These are phyloP conservation scores for Paraphoma sp. DNA, from an alignment of 2,329 filamentous ascomycete species.

Conservation along the genomic window DNA sequence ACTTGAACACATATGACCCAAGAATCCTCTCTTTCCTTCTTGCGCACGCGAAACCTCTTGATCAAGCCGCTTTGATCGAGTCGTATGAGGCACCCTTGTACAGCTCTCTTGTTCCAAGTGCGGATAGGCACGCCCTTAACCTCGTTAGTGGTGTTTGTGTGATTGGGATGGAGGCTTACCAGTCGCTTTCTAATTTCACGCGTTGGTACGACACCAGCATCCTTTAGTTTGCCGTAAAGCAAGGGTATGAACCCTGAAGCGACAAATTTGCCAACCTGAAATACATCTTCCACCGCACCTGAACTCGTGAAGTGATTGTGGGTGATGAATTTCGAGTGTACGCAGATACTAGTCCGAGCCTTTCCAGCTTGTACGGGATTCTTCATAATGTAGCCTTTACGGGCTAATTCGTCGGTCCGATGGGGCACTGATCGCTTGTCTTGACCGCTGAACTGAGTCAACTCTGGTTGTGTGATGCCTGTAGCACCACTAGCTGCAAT, in stretches of 20 bases:
- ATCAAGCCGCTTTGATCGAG: slow-evolving; percentile 50
- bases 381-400: slow-evolving; percentile 69
- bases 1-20: slow-evolving; percentile 50
- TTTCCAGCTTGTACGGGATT: slow-evolving; percentile 47
- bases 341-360: slow-evolving; percentile 63
- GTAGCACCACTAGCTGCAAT: slow-evolving; percentile 62
- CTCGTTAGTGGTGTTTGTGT: slow-evolving; percentile 17
- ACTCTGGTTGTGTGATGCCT: slow-evolving; percentile 65
- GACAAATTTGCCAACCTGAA: slow-evolving; percentile 50
- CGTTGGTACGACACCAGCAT: slow-evolving; percentile 59
- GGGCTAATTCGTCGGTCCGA: slow-evolving; percentile 62
- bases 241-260: slow-evolving; percentile 58
- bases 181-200: slow-evolving; percentile 60
- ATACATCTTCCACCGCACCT: slow-evolving; percentile 41
- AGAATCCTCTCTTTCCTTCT: slow-evolving; percentile 31
- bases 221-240: slow-evolving; percentile 57
- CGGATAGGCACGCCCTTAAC: slow-evolving; percentile 38
- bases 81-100: slow-evolving; percentile 49
- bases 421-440: slow-evolving; percentile 70
- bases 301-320: slow-evolving; percentile 34
- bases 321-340: slow-evolving; percentile 58
- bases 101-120: slow-evolving; percentile 47
- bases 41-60: slow-evolving; percentile 44
- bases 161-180: slow-evolving; percentile 30
- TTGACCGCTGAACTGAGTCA: slow-evolving; percentile 63